phyloP scores from a whole-genome alignment of 306 rosid genomes.

The Vigna mungo region DNA sequence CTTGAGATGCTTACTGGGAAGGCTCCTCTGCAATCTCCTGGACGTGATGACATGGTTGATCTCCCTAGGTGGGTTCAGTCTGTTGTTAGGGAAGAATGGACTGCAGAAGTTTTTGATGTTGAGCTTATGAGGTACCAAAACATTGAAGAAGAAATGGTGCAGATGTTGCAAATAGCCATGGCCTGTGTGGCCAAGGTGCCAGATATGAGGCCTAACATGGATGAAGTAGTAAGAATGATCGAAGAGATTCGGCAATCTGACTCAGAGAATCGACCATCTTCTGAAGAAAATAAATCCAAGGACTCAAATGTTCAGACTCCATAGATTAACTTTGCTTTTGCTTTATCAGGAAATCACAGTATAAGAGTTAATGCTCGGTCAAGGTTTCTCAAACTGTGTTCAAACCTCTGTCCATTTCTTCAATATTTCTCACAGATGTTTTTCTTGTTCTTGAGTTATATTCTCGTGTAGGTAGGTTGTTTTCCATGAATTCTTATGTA shows the following conservation, averaged over 20 bases:
- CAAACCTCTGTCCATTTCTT: slow-evolving; percentile 61
- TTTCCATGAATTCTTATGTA: slow-evolving; percentile 61
- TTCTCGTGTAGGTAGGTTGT: slow-evolving; percentile 43
- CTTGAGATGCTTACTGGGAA: slow-evolving; percentile 94
- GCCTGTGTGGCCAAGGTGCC: slow-evolving; percentile 89
- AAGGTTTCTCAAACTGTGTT: slow-evolving; percentile 46
- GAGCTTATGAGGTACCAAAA: slow-evolving; percentile 93
- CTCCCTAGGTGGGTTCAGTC: slow-evolving; percentile 99
- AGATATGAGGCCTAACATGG: slow-evolving; percentile 88
- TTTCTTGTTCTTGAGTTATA: slow-evolving; percentile 39
- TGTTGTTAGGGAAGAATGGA: slow-evolving; percentile 98
- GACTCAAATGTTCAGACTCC: slow-evolving; percentile 89
- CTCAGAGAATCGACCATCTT: slow-evolving; percentile 97
- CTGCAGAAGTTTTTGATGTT: slow-evolving; percentile 93
- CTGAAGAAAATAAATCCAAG: slow-evolving; percentile 94
- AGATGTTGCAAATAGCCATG: slow-evolving; percentile 97
- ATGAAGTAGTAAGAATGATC: slow-evolving; percentile 86
- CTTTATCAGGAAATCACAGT: too few species aligned
- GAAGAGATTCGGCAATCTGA: slow-evolving; percentile 96
- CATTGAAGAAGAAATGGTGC: slow-evolving; percentile 97
- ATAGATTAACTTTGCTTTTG: slow-evolving; percentile 51
- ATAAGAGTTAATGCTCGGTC: too few species aligned
- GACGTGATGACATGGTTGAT: slow-evolving; percentile 92
- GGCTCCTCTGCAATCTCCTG: slow-evolving; percentile 90
- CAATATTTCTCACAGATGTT: slow-evolving; percentile 45